A percentile compares a stretch with the other conserved stretches of the same genome.
phyloP scores from a whole-genome alignment of 1,284 basidiomycete species.

The Schizophyllum commune region DNA sequence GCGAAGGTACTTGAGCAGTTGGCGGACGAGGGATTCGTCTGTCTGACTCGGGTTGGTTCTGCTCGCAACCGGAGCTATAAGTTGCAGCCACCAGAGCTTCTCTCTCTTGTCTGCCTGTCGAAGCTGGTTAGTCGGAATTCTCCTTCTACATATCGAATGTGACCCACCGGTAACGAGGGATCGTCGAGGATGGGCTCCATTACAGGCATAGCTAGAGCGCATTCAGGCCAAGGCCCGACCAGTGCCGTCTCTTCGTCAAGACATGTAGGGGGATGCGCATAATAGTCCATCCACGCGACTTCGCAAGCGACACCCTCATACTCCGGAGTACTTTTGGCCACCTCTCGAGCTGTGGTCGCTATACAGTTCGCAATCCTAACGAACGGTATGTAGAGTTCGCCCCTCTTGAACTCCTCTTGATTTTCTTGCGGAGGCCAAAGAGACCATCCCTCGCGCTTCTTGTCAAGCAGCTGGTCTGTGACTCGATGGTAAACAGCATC shows the following conservation, averaged over 20 bases:
- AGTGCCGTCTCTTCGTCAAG: neutral
- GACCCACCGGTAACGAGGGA: neutral
- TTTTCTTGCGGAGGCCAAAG: neutral
- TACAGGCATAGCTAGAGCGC: neutral
- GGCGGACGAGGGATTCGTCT: neutral
- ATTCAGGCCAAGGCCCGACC: neutral
- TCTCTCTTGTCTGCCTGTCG: neutral
- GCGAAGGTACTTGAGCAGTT: neutral
- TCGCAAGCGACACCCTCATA: neutral
- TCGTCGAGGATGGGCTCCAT: neutral
- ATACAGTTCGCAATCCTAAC: neutral
- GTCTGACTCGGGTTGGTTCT: neutral
- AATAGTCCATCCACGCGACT: neutral
- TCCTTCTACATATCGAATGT: neutral
- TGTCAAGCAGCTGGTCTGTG: neutral
- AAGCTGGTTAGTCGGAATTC: neutral
- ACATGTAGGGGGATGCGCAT: neutral
- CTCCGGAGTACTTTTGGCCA: neutral
- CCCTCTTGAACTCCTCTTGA: neutral
- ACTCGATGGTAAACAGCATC: neutral
- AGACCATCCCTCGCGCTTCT: neutral
- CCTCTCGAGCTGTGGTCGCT: neutral
- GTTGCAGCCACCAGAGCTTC: neutral
- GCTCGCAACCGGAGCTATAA: neutral
- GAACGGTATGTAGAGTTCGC: neutral